Percentiles rank a stretch among this genome's conserved stretches.
These are phyloP conservation scores for Leucocoprinus sp. DNA, from an alignment of 768 basidiomycete genomes.

Conservation along the genomic window DNA sequence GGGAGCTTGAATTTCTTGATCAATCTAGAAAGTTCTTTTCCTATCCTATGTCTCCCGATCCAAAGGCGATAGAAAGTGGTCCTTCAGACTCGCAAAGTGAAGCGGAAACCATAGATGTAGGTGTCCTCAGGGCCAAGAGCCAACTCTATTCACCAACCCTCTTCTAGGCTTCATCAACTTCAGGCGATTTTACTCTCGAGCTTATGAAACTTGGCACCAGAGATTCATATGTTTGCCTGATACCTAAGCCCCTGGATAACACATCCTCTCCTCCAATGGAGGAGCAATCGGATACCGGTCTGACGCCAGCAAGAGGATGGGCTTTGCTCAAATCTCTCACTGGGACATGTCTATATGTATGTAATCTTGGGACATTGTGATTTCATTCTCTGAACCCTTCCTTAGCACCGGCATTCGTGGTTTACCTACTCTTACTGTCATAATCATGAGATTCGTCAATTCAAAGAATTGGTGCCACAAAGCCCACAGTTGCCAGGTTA, in stretches of 20 bases:
- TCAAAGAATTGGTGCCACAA: slow-evolving; percentile 69
- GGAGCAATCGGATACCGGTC: slow-evolving; percentile 50
- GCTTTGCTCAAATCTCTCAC: slow-evolving; percentile 71
- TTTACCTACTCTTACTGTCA: slow-evolving; percentile 98
- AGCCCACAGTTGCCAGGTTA: slow-evolving; percentile 62
- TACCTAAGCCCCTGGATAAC: slow-evolving; percentile 55
- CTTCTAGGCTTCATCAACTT: not conserved
- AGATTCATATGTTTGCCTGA: slow-evolving; percentile 69
- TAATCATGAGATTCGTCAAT: slow-evolving; percentile 91
- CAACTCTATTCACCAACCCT: not conserved
- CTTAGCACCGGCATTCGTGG: slow-evolving; percentile 80
- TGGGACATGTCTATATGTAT: slow-evolving; percentile 80
- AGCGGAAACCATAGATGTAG: slow-evolving; percentile 24
- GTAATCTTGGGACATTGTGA: slow-evolving; percentile 27
- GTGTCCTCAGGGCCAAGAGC: slow-evolving; percentile 9
- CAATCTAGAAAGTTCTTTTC: slow-evolving; percentile 43
- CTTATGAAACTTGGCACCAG: slow-evolving; percentile 66
- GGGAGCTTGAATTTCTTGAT: slow-evolving; percentile 70
- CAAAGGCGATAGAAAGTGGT: slow-evolving; percentile 55
- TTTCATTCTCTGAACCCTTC: slow-evolving; percentile 25
- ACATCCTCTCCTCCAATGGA: slow-evolving; percentile 28
- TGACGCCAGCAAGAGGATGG: slow-evolving; percentile 72
- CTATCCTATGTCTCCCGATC: slow-evolving; percentile 30
- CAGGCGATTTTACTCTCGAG: slow-evolving; percentile 49
- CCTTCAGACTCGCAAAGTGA: slow-evolving; percentile 23